Evolutionary conservation across 208 protist species (phyloP).

Genomic region (Leishmania braziliensis): DNA sequence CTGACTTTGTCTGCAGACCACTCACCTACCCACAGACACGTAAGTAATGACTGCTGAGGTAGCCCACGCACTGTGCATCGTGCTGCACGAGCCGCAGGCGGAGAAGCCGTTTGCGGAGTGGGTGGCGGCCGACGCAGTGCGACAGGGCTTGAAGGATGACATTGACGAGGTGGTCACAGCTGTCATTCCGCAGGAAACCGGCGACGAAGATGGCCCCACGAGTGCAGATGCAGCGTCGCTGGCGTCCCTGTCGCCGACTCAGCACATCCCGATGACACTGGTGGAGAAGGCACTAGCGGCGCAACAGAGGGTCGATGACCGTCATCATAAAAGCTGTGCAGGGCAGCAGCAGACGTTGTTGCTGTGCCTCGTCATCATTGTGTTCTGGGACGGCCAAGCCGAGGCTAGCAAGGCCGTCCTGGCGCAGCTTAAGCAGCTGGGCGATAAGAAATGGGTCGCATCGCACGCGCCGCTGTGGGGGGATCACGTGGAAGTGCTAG

Average conservation of each 20-base stretch:
- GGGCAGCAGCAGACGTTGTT: not conserved
- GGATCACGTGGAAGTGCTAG: constrained; percentile 57
- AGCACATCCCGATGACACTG: constrained; percentile 2
- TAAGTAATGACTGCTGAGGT: not conserved
- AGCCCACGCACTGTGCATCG: constrained; percentile 31
- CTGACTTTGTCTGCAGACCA: not conserved
- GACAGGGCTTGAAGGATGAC: constrained; percentile 16
- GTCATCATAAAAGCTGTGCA: not conserved
- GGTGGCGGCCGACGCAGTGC: constrained; percentile 28
- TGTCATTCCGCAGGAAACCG: constrained; percentile 4
- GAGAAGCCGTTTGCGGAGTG: constrained; percentile 37
- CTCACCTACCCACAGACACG: not conserved
- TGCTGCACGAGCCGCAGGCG: constrained; percentile 42
- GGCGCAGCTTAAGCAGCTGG: constrained; percentile 56
- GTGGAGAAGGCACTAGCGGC: constrained; percentile 13
- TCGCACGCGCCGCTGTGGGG: constrained; percentile 5
- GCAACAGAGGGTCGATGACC: not conserved
- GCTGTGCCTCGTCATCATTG: constrained; percentile 55
- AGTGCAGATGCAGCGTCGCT: not conserved
- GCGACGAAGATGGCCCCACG: not conserved
- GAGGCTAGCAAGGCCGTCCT: constrained; percentile 63
- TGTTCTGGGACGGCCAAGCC: constrained; percentile 78
- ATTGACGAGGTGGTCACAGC: constrained; percentile 17
- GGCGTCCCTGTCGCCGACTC: not conserved
- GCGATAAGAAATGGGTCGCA: constrained; percentile 28